Base-by-base conservation (phyloP, 106 monocot genomes). In the Acanthochlamys bracteata region DNA sequence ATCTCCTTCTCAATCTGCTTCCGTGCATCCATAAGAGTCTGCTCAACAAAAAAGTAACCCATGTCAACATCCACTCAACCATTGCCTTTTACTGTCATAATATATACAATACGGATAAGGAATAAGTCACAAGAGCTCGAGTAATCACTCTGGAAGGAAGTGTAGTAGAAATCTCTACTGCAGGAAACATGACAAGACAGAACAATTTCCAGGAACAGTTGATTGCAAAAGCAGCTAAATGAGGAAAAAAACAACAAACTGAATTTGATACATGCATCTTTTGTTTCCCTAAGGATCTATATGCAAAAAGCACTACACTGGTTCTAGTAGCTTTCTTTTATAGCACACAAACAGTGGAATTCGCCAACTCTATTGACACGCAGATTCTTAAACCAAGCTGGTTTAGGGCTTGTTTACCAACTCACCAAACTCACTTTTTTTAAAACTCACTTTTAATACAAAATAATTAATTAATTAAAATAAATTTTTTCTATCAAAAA, bases 11-110 rank as follows among this genome's bases (percentile, higher is more conserved):
- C 96, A 75, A 96, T 96, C 55, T 76, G 87, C 72, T 91, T 96
- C 39, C 96, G 84, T 64, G 96, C 87, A 76, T 96, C 96, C 90
- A 96, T 91, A 24, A 96, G 87, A 88, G 90, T 82, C 90, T 91
- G 88, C 82, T 88, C 90, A 91, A 80, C 80, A 83, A 80, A 90
- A 73, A 76, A 76, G 83, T 79, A 81, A 84, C 79, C 79, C 83
- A 87, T 75, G 82, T 86, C 82, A 95, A 95, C 60, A 82, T 79
- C 71, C 82, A n/a, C 33, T 33, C 1, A 6, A 33, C 1, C 6
- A 6, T 33, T 1, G 33, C 33, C 1, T 33, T 33, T 33, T 6
- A 33, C 1, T 33, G 6, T 33, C 33, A 33, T 3, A 33, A 33
- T 33, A 33, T 33, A 1, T 33, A 6, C 33, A 33, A 6, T 6